Base-by-base conservation (phyloP, 768 basidiomycete genomes). In the Psilocybe sp. region DNA sequence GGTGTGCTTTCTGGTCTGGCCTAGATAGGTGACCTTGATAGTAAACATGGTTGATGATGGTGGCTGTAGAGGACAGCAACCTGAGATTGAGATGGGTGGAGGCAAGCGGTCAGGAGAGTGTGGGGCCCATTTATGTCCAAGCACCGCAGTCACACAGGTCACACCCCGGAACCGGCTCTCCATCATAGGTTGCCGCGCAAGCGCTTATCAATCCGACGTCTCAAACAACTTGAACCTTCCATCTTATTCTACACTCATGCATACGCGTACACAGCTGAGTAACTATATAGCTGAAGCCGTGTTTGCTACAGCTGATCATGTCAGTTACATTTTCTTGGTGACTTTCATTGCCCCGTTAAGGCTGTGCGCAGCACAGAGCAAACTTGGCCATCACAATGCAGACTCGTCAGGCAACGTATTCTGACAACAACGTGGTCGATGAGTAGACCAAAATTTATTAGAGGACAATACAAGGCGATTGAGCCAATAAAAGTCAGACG, bases 11-110 rank as follows among this genome's bases (percentile, higher is more conserved):
- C 89, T 80, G 49, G 81, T 87, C 64, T 90, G 85, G 28, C 70
- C 69, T 47, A 77, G 71, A 64, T 88, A 89, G 16, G 85, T 86
- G n/a, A 82, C 87, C 68, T 91, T 91, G 62, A 90, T 78, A 49
- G 81, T 80, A 73, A 89, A 89, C 80, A 85, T 84, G 69, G 72
- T 66, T 57, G 56, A 33, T 20, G 49, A 46, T 31, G 46, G 36
- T 40, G 47, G 35, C 11, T 19, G 23, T 15, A 31, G 28, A 23
- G 37, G 14, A 15, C 34, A 15, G n/a, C 31, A 16, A 20, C 16
- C 9, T 40, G 46, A 44, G 40, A 44, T 31, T 37, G 32, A 15
- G 52, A 48, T 35, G 44, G 40, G 37, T 39, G 49, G 39, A n/a
- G 47, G 19, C 40, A 41, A 40, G 38, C 40, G 47, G 64, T 55